Evolutionary conservation across 1,284 basidiomycete genomes (phyloP), one percentile per base, ranked within the genome.

Genomic region (Ustilago shanxiensis): DNA sequence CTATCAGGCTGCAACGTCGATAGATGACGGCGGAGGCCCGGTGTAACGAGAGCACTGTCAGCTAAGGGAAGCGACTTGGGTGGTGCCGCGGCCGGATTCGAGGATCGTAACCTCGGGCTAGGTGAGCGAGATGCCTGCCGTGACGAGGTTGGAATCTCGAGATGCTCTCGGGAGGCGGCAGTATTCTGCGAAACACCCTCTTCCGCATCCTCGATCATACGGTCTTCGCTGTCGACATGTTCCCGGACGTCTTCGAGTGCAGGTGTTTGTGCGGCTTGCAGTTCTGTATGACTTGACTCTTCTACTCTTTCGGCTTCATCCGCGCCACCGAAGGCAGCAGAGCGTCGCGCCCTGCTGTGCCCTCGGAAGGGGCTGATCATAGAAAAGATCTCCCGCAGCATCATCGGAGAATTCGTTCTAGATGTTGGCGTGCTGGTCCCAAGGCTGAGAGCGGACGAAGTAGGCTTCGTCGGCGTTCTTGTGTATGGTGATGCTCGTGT

Each of bases 291-390:
- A 31, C 22, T 26, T 47, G 52, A 28, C 18, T 62, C 57, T 26
- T 69, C 50, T 4, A 64, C 58, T 3, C 44, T 29, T 20, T 63
- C 56, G 0, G 11, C 51, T 26, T 71, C 71, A 24, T 66, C 63
- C 28, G 55, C 71, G 4, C 33, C 59, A 55, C 75, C 75, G 35
- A 77, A 77, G 1, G 75, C 75, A 54, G 75, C 75, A 14, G 75
- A 77, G 24, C 71, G 66, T n/a, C 41, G 35, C 13, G 75, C 75
- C 7, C 67, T 51, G 41, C 71, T 70, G 58, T 55, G 53, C 5
- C 63, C 62, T 0, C 75, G 55, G 59, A 77, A 77, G 45, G 75
- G 75, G 49, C 75, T 77, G 61, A 74, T 77, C 60, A 77, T 73
- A 6, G 63, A 66, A 37, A 77, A 71, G 55, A 77, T 68, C 54